Conservation (phyloP, 2,329 filamentous ascomycete species). For the Colletotrichum limetticola region DNA sequence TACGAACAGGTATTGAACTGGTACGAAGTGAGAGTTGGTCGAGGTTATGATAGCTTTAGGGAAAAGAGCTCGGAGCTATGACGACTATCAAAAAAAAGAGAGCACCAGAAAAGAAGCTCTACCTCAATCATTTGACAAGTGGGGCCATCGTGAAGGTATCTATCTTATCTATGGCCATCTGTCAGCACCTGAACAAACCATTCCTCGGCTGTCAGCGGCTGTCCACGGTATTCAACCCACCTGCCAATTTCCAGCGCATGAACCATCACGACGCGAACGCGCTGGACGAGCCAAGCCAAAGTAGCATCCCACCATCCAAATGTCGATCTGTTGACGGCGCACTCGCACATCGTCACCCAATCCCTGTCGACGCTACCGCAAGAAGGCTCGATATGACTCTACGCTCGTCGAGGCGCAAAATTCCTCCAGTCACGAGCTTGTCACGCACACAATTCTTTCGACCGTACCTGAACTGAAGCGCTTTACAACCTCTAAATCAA, state of each 20-base stretch:
- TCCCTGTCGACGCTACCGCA: conserved; percentile 15
- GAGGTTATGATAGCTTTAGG: background rate
- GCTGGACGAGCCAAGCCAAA: background rate
- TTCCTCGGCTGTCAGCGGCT: background rate
- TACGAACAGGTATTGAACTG: too few species aligned
- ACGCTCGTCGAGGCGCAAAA: background rate
- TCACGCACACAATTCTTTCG: background rate
- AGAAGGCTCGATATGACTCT: conserved; percentile 14
- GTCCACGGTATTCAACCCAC: background rate
- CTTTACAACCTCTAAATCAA: background rate
- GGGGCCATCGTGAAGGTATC: background rate
- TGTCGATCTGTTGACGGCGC: conserved; percentile 21
- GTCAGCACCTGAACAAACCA: background rate
- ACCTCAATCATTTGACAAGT: background rate
- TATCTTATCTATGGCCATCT: background rate
- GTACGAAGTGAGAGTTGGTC: background rate
- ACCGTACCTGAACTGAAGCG: background rate
- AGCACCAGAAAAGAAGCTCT: background rate
- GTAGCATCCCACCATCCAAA: conserved; percentile 6
- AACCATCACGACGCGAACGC: conserved; percentile 34
- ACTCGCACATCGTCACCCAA: background rate
- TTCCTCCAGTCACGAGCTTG: background rate
- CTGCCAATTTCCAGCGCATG: conserved; percentile 32
- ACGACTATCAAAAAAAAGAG: background rate
- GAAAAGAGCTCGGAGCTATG: background rate